phyloP scores from a whole-genome alignment of 345 rosid genomes.

The Acer campestre region DNA sequence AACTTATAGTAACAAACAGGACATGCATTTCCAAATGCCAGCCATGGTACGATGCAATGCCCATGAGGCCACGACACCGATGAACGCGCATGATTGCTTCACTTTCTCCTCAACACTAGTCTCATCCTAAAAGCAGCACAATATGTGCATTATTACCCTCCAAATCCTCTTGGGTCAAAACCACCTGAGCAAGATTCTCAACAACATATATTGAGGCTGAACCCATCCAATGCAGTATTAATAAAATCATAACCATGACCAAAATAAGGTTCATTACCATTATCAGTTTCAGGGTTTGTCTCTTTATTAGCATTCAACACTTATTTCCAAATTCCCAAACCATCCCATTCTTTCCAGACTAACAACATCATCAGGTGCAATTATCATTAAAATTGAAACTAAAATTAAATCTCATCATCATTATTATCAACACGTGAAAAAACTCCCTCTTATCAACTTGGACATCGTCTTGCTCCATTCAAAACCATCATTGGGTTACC shows the following conservation, averaged over 20 bases:
- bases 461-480: conserved; percentile 90
- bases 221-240: conserved; percentile 52
- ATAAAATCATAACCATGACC: conserved; percentile 59
- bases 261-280: conserved; percentile 44
- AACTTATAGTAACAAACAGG: conserved; percentile 87
- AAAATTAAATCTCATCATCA: conserved; percentile 58
- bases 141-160: conserved; percentile 36
- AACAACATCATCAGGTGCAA: conserved; percentile 55
- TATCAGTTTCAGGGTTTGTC: conserved; percentile 44
- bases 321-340: conserved; percentile 51
- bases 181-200: conserved; percentile 57
- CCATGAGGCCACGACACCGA: conserved; percentile 77
- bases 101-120: conserved; percentile 53
- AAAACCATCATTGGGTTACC: conserved; percentile 60
- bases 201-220: conserved; percentile 76
- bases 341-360: conserved; percentile 53
- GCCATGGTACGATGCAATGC: conserved; percentile 86
- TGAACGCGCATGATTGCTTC: conserved; percentile 71
- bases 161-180: conserved; percentile 49
- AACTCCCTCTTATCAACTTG: conserved; percentile 61
- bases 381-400: conserved; percentile 54
- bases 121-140: conserved; percentile 91
- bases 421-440: conserved; percentile 55
- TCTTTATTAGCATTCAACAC: conserved; percentile 60
- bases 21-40: conserved; percentile 75